Evolutionary conservation across 2,329 filamentous ascomycete species (phyloP).

Genomic region (Aspergillus sp.): DNA sequence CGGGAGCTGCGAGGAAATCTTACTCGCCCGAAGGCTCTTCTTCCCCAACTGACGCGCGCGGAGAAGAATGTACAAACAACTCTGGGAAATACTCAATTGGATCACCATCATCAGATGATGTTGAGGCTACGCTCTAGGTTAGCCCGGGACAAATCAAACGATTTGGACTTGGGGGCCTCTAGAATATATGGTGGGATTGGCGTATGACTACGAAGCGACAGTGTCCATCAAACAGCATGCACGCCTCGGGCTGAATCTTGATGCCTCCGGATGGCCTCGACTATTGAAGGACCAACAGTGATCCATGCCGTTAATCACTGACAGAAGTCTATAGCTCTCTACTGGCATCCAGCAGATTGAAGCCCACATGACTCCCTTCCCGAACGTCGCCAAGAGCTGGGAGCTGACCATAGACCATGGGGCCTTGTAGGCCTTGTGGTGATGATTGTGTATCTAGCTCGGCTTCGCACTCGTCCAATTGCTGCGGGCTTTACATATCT

Average conservation of each 20-base stretch:
- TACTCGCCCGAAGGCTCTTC: not conserved
- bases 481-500: not conserved
- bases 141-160: not conserved
- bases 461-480: not conserved
- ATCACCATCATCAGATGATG: not conserved
- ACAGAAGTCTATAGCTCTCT: not conserved
- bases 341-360: not conserved
- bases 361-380: not conserved
- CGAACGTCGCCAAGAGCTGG: not conserved
- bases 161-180: not conserved
- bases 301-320: not conserved
- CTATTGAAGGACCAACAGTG: not conserved
- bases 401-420: not conserved
- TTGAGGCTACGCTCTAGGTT: not conserved
- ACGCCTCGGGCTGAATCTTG: not conserved
- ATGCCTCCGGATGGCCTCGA: not conserved
- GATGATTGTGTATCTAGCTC: not conserved
- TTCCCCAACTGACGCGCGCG: constrained; percentile 2
- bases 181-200: not conserved
- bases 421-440: not conserved
- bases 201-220: not conserved
- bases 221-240: not conserved
- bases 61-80: not conserved
- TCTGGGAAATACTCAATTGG: not conserved
- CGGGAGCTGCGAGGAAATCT: not conserved